Base-by-base conservation (phyloP, 306 rosid genomes). In the Heteromeles arbutifolia region DNA sequence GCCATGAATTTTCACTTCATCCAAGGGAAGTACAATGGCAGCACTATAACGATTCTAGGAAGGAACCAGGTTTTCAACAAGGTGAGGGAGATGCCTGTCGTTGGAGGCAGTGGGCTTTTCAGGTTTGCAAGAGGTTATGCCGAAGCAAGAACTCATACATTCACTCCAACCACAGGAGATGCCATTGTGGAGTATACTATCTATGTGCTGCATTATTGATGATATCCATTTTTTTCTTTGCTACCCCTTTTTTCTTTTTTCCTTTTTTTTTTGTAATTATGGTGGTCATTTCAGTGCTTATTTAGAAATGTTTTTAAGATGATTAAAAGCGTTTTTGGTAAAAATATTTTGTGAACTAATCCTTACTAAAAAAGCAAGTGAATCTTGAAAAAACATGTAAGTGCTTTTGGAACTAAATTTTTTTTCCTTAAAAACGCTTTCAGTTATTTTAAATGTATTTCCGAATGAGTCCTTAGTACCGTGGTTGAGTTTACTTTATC, bases 61-160 rank as follows among this genome's bases (percentile, higher is more conserved):
- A 82, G 97, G 78, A 90, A 93, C 67, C 82, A 78, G 2, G 75
- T 89, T 8, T 69, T 79, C 74, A 9, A 78, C 4, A 81, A 78
- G 62, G 80, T 76, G 19, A 88, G 98, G 62, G 96, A 93, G 77
- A 84, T 93, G 98, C 97, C 96, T 14, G 90, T 89, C 71, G 83
- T 91, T 21, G 97, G 95, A 39, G 97, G 98, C 1, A 91, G 95
- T 66, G 96, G 98, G 0, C 80, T 89, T 29, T 93, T 93, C 79
- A 41, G 91, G 54, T 87, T 93, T 79, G 95, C 97, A 0, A 81
- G 90, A 6, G 96, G 97, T 0, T 93, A 90, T 84, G 93, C 77
- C 15, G 63, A 79, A 11, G 88, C 82, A 12, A 77, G 68, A n/a
- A 93, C 93, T 67, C 73, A 77, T 12, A 76, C 70, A 8, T 18